Base-by-base conservation (phyloP, 2,329 filamentous ascomycete species). In the Spiromastix sp. region DNA sequence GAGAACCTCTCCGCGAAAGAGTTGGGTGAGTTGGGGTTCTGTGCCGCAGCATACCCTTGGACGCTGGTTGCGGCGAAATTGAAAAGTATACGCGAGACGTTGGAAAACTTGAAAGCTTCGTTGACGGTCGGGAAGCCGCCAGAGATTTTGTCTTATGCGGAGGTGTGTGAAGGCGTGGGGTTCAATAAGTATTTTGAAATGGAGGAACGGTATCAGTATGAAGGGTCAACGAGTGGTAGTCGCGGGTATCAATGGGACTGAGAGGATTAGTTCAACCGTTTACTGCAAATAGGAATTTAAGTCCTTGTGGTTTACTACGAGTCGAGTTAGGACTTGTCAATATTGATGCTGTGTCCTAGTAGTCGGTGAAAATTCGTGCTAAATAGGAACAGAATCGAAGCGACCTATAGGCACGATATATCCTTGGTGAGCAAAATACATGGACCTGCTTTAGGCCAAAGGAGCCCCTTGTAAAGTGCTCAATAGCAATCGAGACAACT, bases 111-210 rank as follows among this genome's bases (percentile, higher is more conserved):
- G 21, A 69, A 69, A 46, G 50, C 48, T 15, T 61, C 56, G n/a
- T 52, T 69, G 44, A 55, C 51, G 1, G 49, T 55, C 4, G 64
- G 64, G 0, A 51, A 53, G 2, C 65, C 65, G 2, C 60, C 63
- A 1, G 59, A 55, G 42, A 61, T 68, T 27, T 40, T 68, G 18
- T 56, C 56, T 0, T 67, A 64, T 36, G 47, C 47, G 0, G 61
- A 70, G 30, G 63, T 69, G 0, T 66, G 61, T 24, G 57, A 64
- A 8, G 61, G 61, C 0, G 64, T 68, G 13, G 64, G 66, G 0
- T 68, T 68, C 35, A 59, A 60, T 30, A 57, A 63, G 19, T 65
- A 66, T 37, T 64, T 30, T 22, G 34, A 30, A 13, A 32, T 26
- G 21, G 29, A 32, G 25, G 35, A 37, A 16, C 31, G 26, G 30